Evolutionary conservation across 495 filamentous ascomycete species (phyloP).

Genomic region (Annulohypoxylon moriforme): DNA sequence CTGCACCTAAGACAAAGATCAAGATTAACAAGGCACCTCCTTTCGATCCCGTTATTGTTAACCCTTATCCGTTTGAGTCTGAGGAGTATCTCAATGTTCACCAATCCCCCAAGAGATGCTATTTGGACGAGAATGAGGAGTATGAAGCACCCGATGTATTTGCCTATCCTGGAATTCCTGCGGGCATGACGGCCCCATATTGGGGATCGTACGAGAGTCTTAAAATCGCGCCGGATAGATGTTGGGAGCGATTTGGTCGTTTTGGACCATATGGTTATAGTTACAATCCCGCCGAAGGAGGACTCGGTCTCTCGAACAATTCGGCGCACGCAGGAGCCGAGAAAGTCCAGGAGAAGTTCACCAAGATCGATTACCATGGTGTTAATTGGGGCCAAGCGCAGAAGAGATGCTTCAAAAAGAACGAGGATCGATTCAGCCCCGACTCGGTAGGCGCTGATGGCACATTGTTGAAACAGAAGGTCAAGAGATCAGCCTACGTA

Average conservation of each 20-base stretch:
- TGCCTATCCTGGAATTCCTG: conserved; percentile 71
- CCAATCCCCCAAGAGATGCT: conserved; percentile 73
- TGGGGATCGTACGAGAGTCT: conserved; percentile 79
- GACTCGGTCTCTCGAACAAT: conserved; percentile 75
- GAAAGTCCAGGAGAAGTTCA: conserved; percentile 67
- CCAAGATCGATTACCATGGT: conserved; percentile 77
- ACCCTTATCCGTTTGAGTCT: conserved; percentile 72
- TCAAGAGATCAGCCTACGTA: conserved; percentile 53
- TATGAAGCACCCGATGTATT: conserved; percentile 69
- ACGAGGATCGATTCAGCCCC: conserved; percentile 69
- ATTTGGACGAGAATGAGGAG: conserved; percentile 68
- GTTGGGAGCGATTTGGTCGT: conserved; percentile 86
- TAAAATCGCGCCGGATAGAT: conserved; percentile 77
- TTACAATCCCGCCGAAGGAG: conserved; percentile 77
- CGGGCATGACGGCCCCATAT: conserved; percentile 76
- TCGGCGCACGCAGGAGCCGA: conserved; percentile 75
- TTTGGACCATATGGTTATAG: conserved; percentile 85
- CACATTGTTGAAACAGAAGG: conserved; percentile 39
- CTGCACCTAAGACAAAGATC: conserved; percentile 32
- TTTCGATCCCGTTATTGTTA: conserved; percentile 63
- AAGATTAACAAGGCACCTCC: conserved; percentile 47
- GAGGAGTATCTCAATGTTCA: conserved; percentile 66
- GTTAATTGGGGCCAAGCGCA: conserved; percentile 83
- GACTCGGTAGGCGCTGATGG: conserved; percentile 1
- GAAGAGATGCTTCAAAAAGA: conserved; percentile 72